phyloP scores from a whole-genome alignment of 2,329 filamentous ascomycete genomes.

The Cladobotryum mycophilum region DNA sequence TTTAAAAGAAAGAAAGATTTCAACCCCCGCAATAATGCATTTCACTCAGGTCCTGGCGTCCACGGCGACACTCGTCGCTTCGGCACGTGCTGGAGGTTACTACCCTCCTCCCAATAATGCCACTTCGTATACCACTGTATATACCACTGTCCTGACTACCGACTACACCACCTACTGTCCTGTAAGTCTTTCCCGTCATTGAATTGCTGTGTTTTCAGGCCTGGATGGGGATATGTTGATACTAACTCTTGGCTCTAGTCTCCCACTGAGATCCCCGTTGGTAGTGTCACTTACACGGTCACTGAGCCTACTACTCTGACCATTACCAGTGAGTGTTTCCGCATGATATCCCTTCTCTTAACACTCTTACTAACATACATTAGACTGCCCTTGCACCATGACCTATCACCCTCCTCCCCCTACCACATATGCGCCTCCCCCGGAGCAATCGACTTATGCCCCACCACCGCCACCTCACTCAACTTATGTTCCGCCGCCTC shows the following conservation, averaged over 20 bases:
- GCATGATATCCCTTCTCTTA: not conserved
- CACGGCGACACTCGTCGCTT: constrained; percentile 26
- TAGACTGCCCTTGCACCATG: constrained; percentile 43
- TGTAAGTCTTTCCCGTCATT: constrained; percentile 23
- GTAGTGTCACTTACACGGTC: constrained; percentile 39
- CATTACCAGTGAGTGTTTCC: constrained; percentile 35
- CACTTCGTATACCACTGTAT: constrained; percentile 19
- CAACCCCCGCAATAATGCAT: constrained; percentile 27
- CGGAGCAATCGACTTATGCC: not conserved
- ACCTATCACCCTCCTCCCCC: constrained; percentile 20
- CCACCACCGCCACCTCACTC: too few species aligned
- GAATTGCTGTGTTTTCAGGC: not conserved
- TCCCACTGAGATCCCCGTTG: constrained; percentile 30
- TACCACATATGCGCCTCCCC: not conserved
- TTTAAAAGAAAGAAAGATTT: too few species aligned
- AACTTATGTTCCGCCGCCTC: not conserved
- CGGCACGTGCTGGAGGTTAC: constrained; percentile 21
- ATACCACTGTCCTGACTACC: constrained; percentile 29
- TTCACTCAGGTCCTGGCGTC: constrained; percentile 27
- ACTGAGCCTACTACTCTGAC: constrained; percentile 37
- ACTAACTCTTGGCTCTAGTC: constrained; percentile 12
- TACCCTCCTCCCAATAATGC: constrained; percentile 9
- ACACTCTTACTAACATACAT: constrained; percentile 19
- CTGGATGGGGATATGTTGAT: not conserved
- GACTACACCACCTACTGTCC: constrained; percentile 39